phyloP scores from a whole-genome alignment of 2,329 filamentous ascomycete species.

The Phialophora macrospora region DNA sequence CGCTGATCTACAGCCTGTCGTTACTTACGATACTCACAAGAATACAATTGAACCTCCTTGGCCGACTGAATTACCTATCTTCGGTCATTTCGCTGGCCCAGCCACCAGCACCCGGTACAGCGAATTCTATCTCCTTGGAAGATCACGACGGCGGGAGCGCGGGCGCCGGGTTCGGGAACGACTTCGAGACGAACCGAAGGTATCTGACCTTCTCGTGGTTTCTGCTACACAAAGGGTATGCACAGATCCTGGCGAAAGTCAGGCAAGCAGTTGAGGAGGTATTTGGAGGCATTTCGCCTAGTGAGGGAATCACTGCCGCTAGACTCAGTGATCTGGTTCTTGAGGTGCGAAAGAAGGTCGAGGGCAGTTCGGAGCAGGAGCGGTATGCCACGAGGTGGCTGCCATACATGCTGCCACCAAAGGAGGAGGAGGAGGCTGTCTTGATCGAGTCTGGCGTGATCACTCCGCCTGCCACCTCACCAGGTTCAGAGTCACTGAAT shows the following conservation, averaged over 20 bases:
- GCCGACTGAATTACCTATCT: constrained; percentile 91
- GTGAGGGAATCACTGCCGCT: constrained; percentile 83
- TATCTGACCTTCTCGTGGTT: constrained; percentile 99
- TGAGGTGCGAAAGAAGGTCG: constrained; percentile 81
- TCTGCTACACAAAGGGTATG: constrained; percentile 89
- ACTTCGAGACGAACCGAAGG: constrained; percentile 93
- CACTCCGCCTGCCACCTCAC: constrained; percentile 47
- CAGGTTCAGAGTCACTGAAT: constrained; percentile 34
- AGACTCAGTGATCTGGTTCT: constrained; percentile 79
- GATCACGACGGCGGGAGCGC: constrained; percentile 92
- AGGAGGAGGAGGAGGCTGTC: constrained; percentile 72
- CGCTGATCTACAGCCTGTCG: constrained; percentile 86
- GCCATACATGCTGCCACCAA: constrained; percentile 77
- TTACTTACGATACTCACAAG: constrained; percentile 90
- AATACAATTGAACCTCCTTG: constrained; percentile 95
- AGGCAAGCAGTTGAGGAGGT: constrained; percentile 84
- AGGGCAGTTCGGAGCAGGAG: constrained; percentile 71
- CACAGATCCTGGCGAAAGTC: constrained; percentile 78
- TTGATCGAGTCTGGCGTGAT: constrained; percentile 82
- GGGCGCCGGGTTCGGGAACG: constrained; percentile 77
- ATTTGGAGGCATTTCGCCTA: constrained; percentile 85
- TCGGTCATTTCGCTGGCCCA: constrained; percentile 91
- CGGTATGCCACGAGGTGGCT: constrained; percentile 74
- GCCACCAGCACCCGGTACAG: constrained; percentile 62
- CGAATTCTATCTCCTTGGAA: constrained; percentile 73